Evolutionary conservation across 805 yeast species (phyloP).

Genomic region (Pichia paraexigua): DNA sequence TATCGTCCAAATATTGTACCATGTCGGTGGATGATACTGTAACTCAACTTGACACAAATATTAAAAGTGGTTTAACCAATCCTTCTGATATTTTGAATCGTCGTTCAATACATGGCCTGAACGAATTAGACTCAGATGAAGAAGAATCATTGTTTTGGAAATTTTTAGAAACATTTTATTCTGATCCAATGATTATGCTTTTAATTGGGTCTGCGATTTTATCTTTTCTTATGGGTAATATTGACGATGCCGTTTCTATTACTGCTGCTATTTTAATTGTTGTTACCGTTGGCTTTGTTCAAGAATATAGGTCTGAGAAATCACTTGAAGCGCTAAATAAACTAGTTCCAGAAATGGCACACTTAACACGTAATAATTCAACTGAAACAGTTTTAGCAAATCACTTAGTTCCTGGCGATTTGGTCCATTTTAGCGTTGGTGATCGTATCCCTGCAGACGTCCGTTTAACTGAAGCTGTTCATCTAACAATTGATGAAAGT

Average conservation of each 20-base stretch:
- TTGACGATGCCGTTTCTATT: slow-evolving; percentile 91
- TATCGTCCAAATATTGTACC: slow-evolving; percentile 54
- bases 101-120: slow-evolving; percentile 68
- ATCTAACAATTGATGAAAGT: slow-evolving; percentile 83
- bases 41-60: slow-evolving; percentile 53
- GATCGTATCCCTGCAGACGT: slow-evolving; percentile 96
- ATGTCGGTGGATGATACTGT: slow-evolving; percentile 60
- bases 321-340: slow-evolving; percentile 87
- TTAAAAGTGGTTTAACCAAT: slow-evolving; percentile 51
- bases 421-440: slow-evolving; percentile 84
- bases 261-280: slow-evolving; percentile 89
- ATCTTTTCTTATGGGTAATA: slow-evolving; percentile 89
- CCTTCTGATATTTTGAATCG: slow-evolving; percentile 66
- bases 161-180: slow-evolving; percentile 73
- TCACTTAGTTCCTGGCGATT: slow-evolving; percentile 89
- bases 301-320: slow-evolving; percentile 92
- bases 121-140: slow-evolving; percentile 71
- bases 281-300: slow-evolving; percentile 94
- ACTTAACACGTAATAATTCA: slow-evolving; percentile 74
- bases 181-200: slow-evolving; percentile 83
- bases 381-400: slow-evolving; percentile 80
- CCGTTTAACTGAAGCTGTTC: slow-evolving; percentile 69
- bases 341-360: slow-evolving; percentile 95
- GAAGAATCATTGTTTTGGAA: slow-evolving; percentile 66
- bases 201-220: slow-evolving; percentile 85